Base-by-base conservation (phyloP, 768 basidiomycete species). In the Leucocoprinus leucothites region DNA sequence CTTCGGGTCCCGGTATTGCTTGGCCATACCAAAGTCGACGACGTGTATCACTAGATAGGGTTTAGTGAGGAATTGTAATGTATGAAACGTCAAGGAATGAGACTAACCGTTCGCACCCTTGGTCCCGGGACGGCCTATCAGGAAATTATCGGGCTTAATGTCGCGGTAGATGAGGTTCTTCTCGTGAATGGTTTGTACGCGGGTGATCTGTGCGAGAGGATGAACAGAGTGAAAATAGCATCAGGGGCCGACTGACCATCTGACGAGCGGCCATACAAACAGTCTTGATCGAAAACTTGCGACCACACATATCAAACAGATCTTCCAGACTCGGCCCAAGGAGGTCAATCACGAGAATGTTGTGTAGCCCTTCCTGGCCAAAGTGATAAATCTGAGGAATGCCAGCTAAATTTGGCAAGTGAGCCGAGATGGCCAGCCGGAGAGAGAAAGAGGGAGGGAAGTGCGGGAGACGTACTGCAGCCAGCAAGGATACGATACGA, bases 311-410 rank as follows among this genome's bases (percentile, higher is more conserved):
- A 73, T 99, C 97, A 69, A 99, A 99, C 52, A 99, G 78, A 70
- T 99, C 97, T 73, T 99, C 97, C 59, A 99, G 71, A 68, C 91
- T 94, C 9, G 96, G 96, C 2, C 97, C 97, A 31, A 99, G 82
- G 34, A 99, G 82, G 75, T 99, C 97, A 65, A 99, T 98, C 61
- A 99, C 95, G 58, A 99, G 84, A 60, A 99, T 95, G 66, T 99
- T 98, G 76, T 99, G 95, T 25, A 98, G 81, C 13, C 91, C 97
- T 72, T 99, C 97, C 73, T 98, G 95, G 46, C 97, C 97, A 69
- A 98, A 99, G 74, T 99, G 96, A 76, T 98, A 98, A 71, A 99
- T 98, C 75, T 98, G 95, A 24, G 95, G 96, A 47, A 99, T 96
- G 19, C 97, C 96, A 60, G 86, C 95, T 98, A 43, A 44, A 51